Conservation (phyloP, 345 rosid genomes). For the Syzygium aromaticum region DNA sequence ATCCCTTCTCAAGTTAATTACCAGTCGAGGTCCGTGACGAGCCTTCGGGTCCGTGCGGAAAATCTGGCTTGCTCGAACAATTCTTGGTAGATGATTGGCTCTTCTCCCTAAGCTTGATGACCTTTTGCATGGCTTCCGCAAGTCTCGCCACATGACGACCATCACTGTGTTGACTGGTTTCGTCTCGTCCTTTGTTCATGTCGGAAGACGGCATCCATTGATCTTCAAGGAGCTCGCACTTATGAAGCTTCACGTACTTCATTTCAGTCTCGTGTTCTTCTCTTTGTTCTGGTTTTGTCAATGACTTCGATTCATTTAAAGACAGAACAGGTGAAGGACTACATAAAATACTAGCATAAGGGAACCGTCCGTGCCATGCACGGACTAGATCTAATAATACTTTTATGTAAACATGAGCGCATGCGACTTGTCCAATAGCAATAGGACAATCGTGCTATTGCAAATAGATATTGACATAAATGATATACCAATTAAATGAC, state of each 20-base stretch:
- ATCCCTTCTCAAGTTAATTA: not conserved
- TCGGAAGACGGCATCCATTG: not conserved
- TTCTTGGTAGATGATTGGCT: not conserved
- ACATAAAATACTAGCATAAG: not conserved
- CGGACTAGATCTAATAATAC: not conserved
- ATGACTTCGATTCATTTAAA: not conserved
- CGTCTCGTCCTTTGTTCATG: not conserved
- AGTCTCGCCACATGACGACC: not conserved
- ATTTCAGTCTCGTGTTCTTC: not conserved
- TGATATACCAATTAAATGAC: not conserved
- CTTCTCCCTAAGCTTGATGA: not conserved
- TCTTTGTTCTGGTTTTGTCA: not conserved
- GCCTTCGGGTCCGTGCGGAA: not conserved
- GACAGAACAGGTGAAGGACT: not conserved
- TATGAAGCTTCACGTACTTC: slow-evolving; percentile 6
- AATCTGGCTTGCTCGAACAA: not conserved
- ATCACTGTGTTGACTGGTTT: not conserved
- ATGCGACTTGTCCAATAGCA: not conserved
- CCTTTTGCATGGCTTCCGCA: not conserved
- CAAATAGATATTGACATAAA: not conserved
- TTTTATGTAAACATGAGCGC: not conserved
- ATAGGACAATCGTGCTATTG: not conserved
- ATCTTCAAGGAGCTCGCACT: slow-evolving; percentile 3
- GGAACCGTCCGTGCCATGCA: not conserved
- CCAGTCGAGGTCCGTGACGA: not conserved